Evolutionary conservation across 768 basidiomycete genomes (phyloP), one percentile per base, ranked within the genome.

Genomic region (Gloeostereum incarnatum): DNA sequence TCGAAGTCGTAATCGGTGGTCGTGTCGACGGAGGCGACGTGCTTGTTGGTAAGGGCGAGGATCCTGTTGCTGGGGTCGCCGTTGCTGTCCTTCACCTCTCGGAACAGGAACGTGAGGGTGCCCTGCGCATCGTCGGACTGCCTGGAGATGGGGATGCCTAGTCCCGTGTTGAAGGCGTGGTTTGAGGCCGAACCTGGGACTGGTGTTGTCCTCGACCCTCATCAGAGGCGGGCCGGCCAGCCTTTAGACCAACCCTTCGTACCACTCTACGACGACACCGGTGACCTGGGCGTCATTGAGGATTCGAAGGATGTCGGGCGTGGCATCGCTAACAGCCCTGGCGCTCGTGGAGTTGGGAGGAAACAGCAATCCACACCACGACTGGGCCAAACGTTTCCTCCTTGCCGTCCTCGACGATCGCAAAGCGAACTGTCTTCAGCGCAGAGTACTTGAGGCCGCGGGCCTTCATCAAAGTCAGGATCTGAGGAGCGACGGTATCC

Each of bases 181-280:
- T n/a, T n/a, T n/a, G n/a, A n/a, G n/a, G n/a, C n/a, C n/a, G n/a
- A n/a, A n/a, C n/a, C n/a, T n/a, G n/a, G n/a, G n/a, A n/a, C n/a
- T n/a, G n/a, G n/a, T n/a, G n/a, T n/a, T n/a, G n/a, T n/a, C n/a
- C n/a, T n/a, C n/a, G n/a, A n/a, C n/a, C n/a, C n/a, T n/a, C n/a
- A n/a, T n/a, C n/a, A n/a, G n/a, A n/a, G n/a, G n/a, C n/a, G n/a
- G n/a, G n/a, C n/a, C n/a, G n/a, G n/a, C 26, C 22, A 62, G 53
- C 54, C 39, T 55, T 29, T 48, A 31, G 26, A 55, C 44, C 9
- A 41, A 14, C n/a, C 45, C 62, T 40, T 64, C 56, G 44, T 51
- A 53, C 63, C 61, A 67, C 37, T 65, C 61, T 7, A 66, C 55
- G 1, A 51, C 55, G n/a, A 51, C 62, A 51, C 38, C 52, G 17